Evolutionary conservation across 2,329 filamentous ascomycete genomes (phyloP), one percentile per base, ranked within the genome.

Genomic region (Diaporthe caulivora): DNA sequence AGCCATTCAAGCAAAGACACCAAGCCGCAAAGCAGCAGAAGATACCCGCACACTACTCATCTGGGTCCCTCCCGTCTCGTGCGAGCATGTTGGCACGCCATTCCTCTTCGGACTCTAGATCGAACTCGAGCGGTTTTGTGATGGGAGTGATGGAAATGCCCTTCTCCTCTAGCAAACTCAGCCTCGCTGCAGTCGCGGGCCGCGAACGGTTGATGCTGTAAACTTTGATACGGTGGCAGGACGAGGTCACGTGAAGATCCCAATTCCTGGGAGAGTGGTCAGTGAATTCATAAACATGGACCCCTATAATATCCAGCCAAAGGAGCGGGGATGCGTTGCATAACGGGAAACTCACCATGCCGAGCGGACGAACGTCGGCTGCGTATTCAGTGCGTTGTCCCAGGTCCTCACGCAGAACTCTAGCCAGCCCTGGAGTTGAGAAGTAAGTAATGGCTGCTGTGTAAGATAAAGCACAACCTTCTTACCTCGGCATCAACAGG

Each of bases 241-340:
- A 90, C 9, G 86, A 89, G 0, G 91, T 93, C 4, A 93, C 90
- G 77, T 92, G 91, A 26, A 93, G 80, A 21, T 88, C 91, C 90
- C 90, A 92, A 77, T 93, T 93, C 87, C 86, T 78, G 47, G 37
- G 17, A 17, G 70, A 75, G 67, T 24, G 7, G 31, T 72, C 21
- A 60, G 53, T 18, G n/a, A 11, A 1, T 15, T 44, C 5, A 17
- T n/a, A 18, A 34, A 5, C 42, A 18, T 42, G 9, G 3, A 42
- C 37, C 11, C 37, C 11, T 13, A 13, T 13, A 40, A 13, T 2
- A 29, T 10, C 2, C n/a, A 18, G 42, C 18, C 6, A 40, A 21
- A 17, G 1, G 42, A 1, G 10, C 17, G 42, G 1, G 9, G 24
- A 15, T 21, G 6, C n/a, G 18, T 11, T 10, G 15, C 18, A 1